Evolutionary conservation across 1,284 basidiomycete species (phyloP).

Genomic region (Trichosporon sp.): DNA sequence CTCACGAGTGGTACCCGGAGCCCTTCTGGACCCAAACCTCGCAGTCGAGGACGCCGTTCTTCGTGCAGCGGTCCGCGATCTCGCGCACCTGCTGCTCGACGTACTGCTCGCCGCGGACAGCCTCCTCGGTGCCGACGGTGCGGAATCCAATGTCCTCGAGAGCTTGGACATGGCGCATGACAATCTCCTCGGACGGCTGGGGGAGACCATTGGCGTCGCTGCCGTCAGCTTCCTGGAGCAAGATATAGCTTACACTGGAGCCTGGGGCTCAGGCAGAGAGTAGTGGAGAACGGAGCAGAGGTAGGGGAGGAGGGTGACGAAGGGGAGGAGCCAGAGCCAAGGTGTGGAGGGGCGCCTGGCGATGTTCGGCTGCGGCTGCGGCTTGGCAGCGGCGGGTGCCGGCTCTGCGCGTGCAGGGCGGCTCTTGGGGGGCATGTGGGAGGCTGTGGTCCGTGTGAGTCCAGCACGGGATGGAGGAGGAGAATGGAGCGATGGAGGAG

Average conservation of each 20-base stretch:
- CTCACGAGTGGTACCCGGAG: constrained; percentile 74
- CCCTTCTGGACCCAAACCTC: constrained; percentile 84
- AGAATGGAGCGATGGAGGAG: background rate
- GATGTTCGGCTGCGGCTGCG: background rate
- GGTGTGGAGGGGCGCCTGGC: constrained; percentile 7
- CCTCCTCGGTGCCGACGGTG: constrained; percentile 85
- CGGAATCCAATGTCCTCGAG: constrained; percentile 80
- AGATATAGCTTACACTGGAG: constrained; percentile 23
- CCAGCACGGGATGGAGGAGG: background rate
- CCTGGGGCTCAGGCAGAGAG: constrained; percentile 31
- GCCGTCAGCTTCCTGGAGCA: background rate
- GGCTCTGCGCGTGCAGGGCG: constrained; percentile 1
- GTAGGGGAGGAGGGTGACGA: constrained; percentile 33
- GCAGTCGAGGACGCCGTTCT: constrained; percentile 63
- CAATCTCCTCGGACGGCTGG: constrained; percentile 40
- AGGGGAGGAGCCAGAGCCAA: constrained; percentile 25
- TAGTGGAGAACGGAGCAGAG: constrained; percentile 36
- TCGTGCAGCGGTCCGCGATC: constrained; percentile 61
- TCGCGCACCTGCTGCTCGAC: constrained; percentile 64
- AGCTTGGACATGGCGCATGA: constrained; percentile 40
- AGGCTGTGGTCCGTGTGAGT: background rate
- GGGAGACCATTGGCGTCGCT: constrained; percentile 32
- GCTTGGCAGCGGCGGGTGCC: background rate
- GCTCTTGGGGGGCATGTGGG: background rate
- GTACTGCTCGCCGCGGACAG: constrained; percentile 79